phyloP scores from a whole-genome alignment of 345 rosid species.

The Eucalyptus curtisii region DNA sequence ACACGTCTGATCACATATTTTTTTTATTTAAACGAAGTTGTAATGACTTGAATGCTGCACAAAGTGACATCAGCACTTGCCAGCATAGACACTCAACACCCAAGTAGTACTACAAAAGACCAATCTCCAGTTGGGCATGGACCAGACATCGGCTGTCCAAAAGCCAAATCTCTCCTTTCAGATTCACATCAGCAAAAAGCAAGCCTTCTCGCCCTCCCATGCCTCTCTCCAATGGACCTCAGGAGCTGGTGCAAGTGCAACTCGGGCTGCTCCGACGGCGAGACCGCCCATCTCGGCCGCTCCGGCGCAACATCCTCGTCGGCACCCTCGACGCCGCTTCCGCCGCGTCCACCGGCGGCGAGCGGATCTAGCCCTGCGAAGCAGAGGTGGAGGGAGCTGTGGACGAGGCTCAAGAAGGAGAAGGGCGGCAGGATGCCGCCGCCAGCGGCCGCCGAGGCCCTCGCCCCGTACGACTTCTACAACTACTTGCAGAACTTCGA shows the following conservation, averaged over 20 bases:
- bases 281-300: neutral
- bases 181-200: neutral
- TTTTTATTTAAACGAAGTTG: no score
- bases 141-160: neutral
- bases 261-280: neutral
- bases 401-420: slow-evolving; percentile 24
- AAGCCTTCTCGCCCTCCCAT: neutral
- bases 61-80: neutral
- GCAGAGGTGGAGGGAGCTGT: slow-evolving; percentile 16
- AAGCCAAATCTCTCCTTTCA: neutral
- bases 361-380: neutral
- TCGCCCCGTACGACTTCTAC: slow-evolving; percentile 13
- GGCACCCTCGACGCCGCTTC: neutral
- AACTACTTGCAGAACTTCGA: slow-evolving; percentile 39
- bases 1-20: neutral
- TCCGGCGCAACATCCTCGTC: neutral
- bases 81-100: neutral
- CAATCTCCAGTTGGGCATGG: neutral
- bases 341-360: neutral
- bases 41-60: neutral
- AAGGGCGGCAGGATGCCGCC: slow-evolving; percentile 1
- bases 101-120: neutral
- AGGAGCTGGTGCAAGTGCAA: slow-evolving; percentile 3
- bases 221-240: slow-evolving; percentile 1
- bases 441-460: neutral